These are phyloP conservation scores for Geotrichum siamense DNA, from an alignment of 1,139 yeast genomes.

Conservation along the genomic window DNA sequence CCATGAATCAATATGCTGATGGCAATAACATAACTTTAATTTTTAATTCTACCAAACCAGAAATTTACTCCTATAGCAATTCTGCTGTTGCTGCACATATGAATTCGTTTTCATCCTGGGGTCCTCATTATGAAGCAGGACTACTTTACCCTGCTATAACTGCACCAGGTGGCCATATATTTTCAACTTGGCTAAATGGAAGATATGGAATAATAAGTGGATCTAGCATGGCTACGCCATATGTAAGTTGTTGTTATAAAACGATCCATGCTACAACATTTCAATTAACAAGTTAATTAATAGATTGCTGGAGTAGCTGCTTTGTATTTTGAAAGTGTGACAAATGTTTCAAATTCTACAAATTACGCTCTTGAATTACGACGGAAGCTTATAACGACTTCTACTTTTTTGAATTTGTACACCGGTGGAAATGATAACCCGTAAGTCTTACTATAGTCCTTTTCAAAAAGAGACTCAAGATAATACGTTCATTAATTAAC, in stretches of 20 bases:
- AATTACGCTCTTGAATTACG: conserved; percentile 11
- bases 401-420: conserved; percentile 6
- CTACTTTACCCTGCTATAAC: conserved; percentile 22
- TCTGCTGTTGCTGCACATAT: conserved; percentile 9
- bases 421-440: conserved; percentile 11
- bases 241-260: conserved; percentile 10
- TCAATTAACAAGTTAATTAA: background rate
- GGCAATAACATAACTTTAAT: conserved; percentile 6
- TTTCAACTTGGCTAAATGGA: conserved; percentile 19
- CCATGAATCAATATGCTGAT: conserved; percentile 1
- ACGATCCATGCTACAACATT: no score
- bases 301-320: conserved; percentile 18
- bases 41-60: conserved; percentile 5
- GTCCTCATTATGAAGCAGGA: conserved; percentile 23
- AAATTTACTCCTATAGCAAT: conserved; percentile 2
- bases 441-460: no score
- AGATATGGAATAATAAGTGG: conserved; percentile 20
- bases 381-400: conserved; percentile 12
- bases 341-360: background rate
- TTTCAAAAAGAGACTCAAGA: no score
- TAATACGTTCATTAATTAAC: conserved; percentile 6
- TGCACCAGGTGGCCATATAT: conserved; percentile 25
- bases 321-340: conserved; percentile 11
- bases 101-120: conserved; percentile 21
- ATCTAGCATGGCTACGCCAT: conserved; percentile 24